A percentile compares a stretch with the other conserved stretches of the same genome.
Conservation (phyloP, 768 basidiomycete species). For the Pulveroboletus sp. region DNA sequence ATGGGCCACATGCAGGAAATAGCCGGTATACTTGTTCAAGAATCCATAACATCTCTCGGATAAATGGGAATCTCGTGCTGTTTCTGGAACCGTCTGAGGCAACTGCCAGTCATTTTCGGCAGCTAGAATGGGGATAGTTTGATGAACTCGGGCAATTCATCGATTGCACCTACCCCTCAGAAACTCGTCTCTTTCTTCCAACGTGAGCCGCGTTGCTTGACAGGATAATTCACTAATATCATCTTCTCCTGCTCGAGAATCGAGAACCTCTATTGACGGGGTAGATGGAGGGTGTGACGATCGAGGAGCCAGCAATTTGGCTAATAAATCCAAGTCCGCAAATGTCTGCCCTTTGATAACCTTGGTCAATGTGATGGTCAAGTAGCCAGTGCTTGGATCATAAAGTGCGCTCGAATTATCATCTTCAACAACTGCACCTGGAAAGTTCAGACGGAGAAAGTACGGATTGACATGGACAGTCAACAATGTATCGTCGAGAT, state of each 20-base stretch:
- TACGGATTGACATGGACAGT: constrained; percentile 80
- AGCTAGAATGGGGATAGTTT: constrained; percentile 41
- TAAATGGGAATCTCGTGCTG: constrained; percentile 35
- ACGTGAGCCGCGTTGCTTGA: constrained; percentile 42
- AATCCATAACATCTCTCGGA: constrained; percentile 66
- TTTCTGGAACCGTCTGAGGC: constrained; percentile 55
- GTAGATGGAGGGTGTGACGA: constrained; percentile 32
- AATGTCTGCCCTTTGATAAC: constrained; percentile 62
- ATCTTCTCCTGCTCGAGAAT: constrained; percentile 23
- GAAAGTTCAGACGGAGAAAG: constrained; percentile 76
- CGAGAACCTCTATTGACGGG: constrained; percentile 58
- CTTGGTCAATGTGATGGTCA: constrained; percentile 73
- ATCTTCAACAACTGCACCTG: constrained; percentile 61
- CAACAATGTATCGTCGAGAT: constrained; percentile 66
- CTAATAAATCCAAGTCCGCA: constrained; percentile 71
- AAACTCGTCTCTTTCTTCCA: constrained; percentile 53
- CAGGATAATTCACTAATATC: constrained; percentile 41
- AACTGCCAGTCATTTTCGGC: constrained; percentile 77
- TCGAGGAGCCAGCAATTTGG: constrained; percentile 71
- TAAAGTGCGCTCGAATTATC: constrained; percentile 65
- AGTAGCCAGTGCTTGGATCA: constrained; percentile 72
- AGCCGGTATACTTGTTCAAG: constrained; percentile 67
- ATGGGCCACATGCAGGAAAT: constrained; percentile 68
- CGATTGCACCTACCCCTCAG: constrained; percentile 55
- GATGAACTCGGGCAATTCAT: background rate